Evolutionary conservation across 176 grass and related monocot genomes (phyloP).

Genomic region (Ananas comosus): DNA sequence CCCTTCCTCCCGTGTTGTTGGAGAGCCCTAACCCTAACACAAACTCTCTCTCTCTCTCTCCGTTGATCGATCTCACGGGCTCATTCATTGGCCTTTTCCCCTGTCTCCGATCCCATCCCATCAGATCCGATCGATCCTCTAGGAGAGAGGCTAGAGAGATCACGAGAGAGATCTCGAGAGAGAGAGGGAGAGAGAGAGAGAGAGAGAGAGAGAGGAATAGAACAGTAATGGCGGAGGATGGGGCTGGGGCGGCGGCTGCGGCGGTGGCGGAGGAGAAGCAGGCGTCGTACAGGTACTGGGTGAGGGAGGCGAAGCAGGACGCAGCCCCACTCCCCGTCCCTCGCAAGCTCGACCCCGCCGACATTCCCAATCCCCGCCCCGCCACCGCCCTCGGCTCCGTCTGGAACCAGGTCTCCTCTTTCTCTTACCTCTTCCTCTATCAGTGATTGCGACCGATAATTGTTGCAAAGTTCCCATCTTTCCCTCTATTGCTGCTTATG

Average conservation of each 20-base stretch:
- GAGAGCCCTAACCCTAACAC: not conserved
- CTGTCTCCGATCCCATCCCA: not conserved
- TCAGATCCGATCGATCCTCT: not conserved
- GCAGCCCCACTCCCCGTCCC: slow-evolving; percentile 59
- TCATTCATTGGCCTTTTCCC: too few relatives aligned
- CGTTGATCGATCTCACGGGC: too few relatives aligned
- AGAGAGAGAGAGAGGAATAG: not conserved
- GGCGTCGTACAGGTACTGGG: slow-evolving; percentile 91
- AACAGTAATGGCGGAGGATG: not conserved
- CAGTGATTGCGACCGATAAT: not conserved
- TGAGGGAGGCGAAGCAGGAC: slow-evolving; percentile 47
- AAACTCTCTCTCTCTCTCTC: not conserved
- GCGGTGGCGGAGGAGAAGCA: slow-evolving; percentile 26
- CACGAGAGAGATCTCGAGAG: not conserved
- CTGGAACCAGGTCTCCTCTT: slow-evolving; percentile 69
- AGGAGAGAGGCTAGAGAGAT: slow-evolving; percentile 6
- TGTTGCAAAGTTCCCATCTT: not conserved
- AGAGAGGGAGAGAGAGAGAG: not conserved
- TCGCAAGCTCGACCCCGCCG: slow-evolving; percentile 43
- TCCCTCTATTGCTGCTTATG: not conserved
- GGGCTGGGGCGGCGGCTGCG: not conserved
- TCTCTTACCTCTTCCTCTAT: not conserved
- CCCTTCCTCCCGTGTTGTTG: not conserved
- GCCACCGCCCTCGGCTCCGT: slow-evolving; percentile 62
- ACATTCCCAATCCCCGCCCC: slow-evolving; percentile 27